Conservation (phyloP, 495 filamentous ascomycete species). For the Pseudoneurospora amorphoporcata region DNA sequence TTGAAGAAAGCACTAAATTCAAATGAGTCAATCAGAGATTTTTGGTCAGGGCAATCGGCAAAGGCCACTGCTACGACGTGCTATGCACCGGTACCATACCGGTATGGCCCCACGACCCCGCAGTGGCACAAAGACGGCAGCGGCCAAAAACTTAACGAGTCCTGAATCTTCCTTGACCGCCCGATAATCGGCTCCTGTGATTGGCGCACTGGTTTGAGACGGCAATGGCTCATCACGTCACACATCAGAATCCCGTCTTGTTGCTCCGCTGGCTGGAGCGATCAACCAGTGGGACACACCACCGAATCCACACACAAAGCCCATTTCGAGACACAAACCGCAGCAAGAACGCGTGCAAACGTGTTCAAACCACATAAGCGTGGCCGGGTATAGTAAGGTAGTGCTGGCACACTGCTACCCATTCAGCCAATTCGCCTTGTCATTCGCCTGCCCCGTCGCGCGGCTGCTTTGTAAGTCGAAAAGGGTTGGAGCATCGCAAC, state of each 20-base stretch:
- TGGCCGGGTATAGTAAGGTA: neutral
- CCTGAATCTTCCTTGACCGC: conserved; percentile 5
- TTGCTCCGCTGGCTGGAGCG: neutral
- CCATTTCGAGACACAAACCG: neutral
- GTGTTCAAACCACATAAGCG: neutral
- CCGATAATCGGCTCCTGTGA: conserved; percentile 5
- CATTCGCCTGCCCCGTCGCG: neutral
- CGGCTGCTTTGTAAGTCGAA: neutral
- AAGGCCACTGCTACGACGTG: neutral
- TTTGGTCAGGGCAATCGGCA: conserved; percentile 6
- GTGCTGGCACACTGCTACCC: neutral
- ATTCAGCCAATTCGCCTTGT: neutral
- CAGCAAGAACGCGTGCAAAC: neutral
- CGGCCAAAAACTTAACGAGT: neutral
- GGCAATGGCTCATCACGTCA: conserved; percentile 10
- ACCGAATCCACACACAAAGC: neutral
- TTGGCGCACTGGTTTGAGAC: conserved; percentile 10
- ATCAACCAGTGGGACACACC: neutral
- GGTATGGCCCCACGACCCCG: conserved; percentile 13
- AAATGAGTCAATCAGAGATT: conserved; percentile 29
- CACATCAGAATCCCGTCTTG: conserved; percentile 1
- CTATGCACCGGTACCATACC: neutral
- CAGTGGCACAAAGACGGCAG: conserved; percentile 20
- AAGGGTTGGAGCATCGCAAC: neutral
- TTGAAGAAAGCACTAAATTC: neutral